Conservation (phyloP, 176 grass and related monocot species). For the Aegilops umbellulata region DNA sequence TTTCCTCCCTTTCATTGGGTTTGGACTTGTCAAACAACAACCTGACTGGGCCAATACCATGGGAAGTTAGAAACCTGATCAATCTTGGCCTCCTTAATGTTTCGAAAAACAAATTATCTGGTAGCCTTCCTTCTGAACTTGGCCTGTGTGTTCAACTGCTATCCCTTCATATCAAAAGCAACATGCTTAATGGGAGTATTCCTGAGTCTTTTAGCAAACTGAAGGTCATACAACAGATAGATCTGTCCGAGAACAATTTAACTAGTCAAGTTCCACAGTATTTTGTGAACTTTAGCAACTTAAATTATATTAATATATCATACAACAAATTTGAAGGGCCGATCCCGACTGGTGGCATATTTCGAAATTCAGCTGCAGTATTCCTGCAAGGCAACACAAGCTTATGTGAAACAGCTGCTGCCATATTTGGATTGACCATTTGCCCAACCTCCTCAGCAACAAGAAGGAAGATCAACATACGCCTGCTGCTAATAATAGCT, state of each 20-base stretch:
- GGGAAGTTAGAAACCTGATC: conserved; percentile 5
- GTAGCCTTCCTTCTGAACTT: background rate
- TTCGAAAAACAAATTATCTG: conserved; percentile 34
- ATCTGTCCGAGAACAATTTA: conserved; percentile 30
- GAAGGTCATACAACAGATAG: background rate
- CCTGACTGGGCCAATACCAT: background rate
- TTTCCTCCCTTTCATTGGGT: background rate
- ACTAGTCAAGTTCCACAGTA: conserved; percentile 2
- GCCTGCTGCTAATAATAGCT: conserved; percentile 16
- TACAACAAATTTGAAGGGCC: conserved; percentile 28
- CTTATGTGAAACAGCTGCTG: background rate
- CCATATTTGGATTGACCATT: conserved; percentile 27
- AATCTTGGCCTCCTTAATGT: background rate
- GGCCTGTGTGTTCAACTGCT: background rate
- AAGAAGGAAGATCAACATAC: background rate
- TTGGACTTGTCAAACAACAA: conserved; percentile 17
- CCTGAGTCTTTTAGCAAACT: background rate
- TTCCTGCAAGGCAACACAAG: conserved; percentile 20
- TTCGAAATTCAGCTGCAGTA: background rate
- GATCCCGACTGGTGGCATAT: conserved; percentile 2
- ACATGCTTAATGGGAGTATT: conserved; percentile 23
- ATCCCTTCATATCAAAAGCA: conserved; percentile 8
- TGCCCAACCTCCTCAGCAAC: background rate
- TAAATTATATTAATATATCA: conserved; percentile 28
- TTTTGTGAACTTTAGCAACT: background rate